Evolutionary conservation across 2,329 filamentous ascomycete genomes (phyloP), one percentile per base, ranked within the genome.

Genomic region (Exophiala calicioides): DNA sequence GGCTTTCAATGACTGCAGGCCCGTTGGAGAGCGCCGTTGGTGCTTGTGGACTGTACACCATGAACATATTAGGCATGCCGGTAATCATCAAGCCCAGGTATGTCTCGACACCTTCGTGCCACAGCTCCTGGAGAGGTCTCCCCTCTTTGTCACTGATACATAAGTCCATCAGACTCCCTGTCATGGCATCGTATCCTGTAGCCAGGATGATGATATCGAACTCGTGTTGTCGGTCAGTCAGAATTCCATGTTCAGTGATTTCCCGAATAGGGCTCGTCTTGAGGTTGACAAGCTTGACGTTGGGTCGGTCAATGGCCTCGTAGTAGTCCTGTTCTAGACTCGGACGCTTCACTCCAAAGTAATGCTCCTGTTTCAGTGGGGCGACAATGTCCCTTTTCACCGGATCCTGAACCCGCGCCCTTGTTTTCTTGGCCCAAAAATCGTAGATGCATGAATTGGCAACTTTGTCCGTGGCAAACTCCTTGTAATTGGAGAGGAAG

Each of bases 11-110:
- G 1, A 67, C 71, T 0, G 74, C 71, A 0, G 80, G 80, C 0
- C 79, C 80, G 54, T 82, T 84, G 58, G 68, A 63, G 4, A 82
- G 64, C 0, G 77, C 70, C 0, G 78, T 81, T 0, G 79, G 79
- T 0, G 68, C 76, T 13, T 82, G 79, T 1, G 72, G 66, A 0
- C 79, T 78, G 57, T 81, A 81, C 37, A 73, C 18, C 6, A 18
- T 20, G n/a, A 23, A 34, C 20, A 12, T 26, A 21, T 37, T 40
- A 32, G 38, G 10, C 13, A 42, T n/a, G 10, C n/a, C 13, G 7
- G 19, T 19, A 80, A 81, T 19, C 8, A 19, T 19, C 32, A 35
- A 6, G 15, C 73, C 74, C 1, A 77, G 52, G 43, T 68, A 72
- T 0, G 68, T 68, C 31, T 57, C 57, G 4, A 64, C 63, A 0